These are phyloP conservation scores for Didymella sp. DNA, from an alignment of 2,329 filamentous ascomycete genomes.

Conservation along the genomic window DNA sequence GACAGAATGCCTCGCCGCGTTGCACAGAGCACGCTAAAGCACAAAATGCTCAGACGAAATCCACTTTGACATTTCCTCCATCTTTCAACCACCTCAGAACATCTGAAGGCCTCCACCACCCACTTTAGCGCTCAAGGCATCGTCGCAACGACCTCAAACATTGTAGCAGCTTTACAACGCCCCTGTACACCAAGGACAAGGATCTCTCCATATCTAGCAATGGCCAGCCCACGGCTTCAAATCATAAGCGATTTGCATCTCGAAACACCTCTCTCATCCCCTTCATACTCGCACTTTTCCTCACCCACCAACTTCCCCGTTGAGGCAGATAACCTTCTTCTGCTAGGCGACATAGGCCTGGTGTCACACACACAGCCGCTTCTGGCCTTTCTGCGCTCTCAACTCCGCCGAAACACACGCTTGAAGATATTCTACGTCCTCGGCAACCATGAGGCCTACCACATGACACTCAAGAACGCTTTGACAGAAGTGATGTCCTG, in stretches of 20 bases:
- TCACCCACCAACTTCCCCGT: neutral
- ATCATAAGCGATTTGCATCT: conserved; percentile 22
- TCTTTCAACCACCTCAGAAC: neutral
- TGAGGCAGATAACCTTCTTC: conserved; percentile 3
- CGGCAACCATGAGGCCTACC: conserved; percentile 12
- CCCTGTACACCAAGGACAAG: neutral
- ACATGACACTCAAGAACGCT: conserved; percentile 1
- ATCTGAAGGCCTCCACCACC: neutral
- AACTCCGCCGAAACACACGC: neutral
- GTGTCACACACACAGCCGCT: neutral
- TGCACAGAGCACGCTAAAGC: conserved; percentile 5
- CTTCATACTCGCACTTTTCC: conserved; percentile 12
- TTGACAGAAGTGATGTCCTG: neutral
- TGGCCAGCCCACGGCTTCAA: conserved; percentile 10
- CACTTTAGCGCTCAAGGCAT: neutral
- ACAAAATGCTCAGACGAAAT: neutral
- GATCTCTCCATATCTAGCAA: neutral
- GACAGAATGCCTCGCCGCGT: neutral
- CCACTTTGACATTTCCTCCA: neutral
- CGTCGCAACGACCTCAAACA: neutral
- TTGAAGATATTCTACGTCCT: conserved; percentile 11
- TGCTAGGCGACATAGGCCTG: conserved; percentile 14
- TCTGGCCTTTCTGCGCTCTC: conserved; percentile 7
- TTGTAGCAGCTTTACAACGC: neutral
- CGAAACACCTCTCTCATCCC: conserved; percentile 14